Conservation (phyloP, 495 filamentous ascomycete species). For the Penicillium dipodomyicola region DNA sequence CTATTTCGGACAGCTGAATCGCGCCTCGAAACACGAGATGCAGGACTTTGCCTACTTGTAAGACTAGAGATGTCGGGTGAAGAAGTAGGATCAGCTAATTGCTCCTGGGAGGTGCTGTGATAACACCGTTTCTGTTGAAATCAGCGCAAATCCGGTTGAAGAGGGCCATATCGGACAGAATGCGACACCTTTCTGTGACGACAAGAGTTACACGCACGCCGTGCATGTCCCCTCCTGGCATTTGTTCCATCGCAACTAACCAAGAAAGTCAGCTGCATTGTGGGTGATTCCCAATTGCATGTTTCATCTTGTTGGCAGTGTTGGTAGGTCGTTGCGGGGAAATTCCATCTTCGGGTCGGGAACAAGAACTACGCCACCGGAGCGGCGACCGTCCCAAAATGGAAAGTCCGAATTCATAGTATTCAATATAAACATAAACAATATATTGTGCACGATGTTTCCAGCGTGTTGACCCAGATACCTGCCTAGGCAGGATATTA, state of each 20-base stretch:
- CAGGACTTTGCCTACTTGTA: not conserved
- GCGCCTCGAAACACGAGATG: not conserved
- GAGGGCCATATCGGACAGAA: not conserved
- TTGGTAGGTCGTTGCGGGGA: not conserved
- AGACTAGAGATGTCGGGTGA: not conserved
- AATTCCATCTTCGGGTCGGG: not conserved
- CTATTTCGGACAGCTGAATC: slow-evolving; percentile 1
- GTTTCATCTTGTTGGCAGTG: not conserved
- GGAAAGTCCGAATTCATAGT: not conserved
- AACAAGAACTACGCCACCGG: slow-evolving; percentile 1
- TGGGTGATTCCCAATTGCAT: not conserved
- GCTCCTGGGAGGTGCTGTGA: slow-evolving; percentile 8
- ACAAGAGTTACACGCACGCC: slow-evolving; percentile 19
- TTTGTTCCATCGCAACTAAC: slow-evolving; percentile 18
- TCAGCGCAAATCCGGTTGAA: not conserved
- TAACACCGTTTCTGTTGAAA: slow-evolving; percentile 25
- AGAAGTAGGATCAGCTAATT: not conserved
- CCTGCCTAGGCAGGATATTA: too few species aligned
- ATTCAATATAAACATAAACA: too few species aligned
- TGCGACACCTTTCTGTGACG: slow-evolving; percentile 22
- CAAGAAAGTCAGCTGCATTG: slow-evolving; percentile 26
- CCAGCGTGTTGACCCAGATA: too few species aligned
- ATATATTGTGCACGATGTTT: too few species aligned
- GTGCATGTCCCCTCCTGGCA: slow-evolving; percentile 17
- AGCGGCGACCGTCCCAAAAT: slow-evolving; percentile 1